These are phyloP conservation scores for Neurospora africana DNA, from an alignment of 495 filamentous ascomycete genomes.

Conservation along the genomic window DNA sequence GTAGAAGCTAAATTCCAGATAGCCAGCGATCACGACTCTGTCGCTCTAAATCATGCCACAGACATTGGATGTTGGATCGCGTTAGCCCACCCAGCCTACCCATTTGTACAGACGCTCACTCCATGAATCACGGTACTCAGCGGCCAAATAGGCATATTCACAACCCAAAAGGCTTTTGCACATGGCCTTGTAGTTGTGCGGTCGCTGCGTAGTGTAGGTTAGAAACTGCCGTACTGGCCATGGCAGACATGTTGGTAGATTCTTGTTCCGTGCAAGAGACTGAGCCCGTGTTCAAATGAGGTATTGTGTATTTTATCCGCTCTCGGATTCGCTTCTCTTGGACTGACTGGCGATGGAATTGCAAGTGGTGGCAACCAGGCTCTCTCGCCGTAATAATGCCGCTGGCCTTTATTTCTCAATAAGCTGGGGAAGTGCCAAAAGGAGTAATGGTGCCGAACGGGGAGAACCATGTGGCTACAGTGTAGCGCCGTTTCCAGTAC, in stretches of 20 bases:
- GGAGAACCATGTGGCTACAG: not conserved
- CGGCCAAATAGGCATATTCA: not conserved
- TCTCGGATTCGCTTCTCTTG: not conserved
- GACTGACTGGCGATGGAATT: not conserved
- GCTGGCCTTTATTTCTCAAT: not conserved
- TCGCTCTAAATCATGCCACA: not conserved
- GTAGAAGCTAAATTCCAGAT: not conserved
- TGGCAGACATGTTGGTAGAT: not conserved
- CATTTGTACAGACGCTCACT: not conserved
- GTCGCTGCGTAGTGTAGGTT: not conserved
- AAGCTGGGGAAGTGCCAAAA: not conserved
- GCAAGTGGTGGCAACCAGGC: not conserved
- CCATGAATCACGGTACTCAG: not conserved
- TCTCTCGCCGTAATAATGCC: not conserved
- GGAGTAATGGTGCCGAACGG: not conserved
- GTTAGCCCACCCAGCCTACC: not conserved
- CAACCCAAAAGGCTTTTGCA: not conserved
- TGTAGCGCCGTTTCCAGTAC: not conserved
- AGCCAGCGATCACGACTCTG: not conserved
- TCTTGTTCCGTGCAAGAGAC: not conserved
- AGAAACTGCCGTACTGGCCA: not conserved
- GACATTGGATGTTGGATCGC: not conserved
- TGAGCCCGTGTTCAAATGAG: not conserved
- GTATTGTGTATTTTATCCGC: not conserved
- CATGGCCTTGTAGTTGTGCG: not conserved